These are phyloP conservation scores for Coemansia sp. DNA, from an alignment of 371 early-diverging fungal species.

Conservation along the genomic window DNA sequence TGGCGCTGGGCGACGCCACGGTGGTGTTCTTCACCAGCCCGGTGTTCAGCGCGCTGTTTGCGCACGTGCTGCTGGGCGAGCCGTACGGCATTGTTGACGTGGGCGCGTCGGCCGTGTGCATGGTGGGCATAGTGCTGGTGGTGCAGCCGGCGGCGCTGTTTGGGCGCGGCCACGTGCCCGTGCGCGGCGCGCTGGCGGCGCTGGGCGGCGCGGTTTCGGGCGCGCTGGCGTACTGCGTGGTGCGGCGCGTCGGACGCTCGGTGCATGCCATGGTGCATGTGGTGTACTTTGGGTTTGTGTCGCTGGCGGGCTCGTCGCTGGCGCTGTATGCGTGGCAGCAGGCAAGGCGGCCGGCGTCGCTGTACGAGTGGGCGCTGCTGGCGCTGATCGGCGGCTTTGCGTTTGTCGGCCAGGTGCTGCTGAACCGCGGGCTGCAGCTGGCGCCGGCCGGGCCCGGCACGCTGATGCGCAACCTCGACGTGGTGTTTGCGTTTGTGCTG, in stretches of 20 bases:
- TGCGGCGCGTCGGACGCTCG: constrained; percentile 66
- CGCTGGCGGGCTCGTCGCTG: constrained; percentile 49
- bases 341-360: constrained; percentile 40
- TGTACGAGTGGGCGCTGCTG: constrained; percentile 49
- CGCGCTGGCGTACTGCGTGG: constrained; percentile 68
- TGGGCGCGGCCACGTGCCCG: neutral
- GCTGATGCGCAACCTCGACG: constrained; percentile 78
- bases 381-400: constrained; percentile 61
- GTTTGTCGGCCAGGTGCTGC: constrained; percentile 72
- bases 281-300: constrained; percentile 68
- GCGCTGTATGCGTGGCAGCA: constrained; percentile 24
- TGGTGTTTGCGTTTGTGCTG: constrained; percentile 77
- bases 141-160: constrained; percentile 68
- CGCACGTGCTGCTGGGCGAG: constrained; percentile 63
- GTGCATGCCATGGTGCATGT: constrained; percentile 74
- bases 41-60: constrained; percentile 71
- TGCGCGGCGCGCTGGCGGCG: constrained; percentile 50
- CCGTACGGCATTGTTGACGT: constrained; percentile 63
- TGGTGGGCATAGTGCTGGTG: constrained; percentile 67
- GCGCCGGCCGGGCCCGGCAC: constrained; percentile 76
- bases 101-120: constrained; percentile 55
- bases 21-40: constrained; percentile 79
- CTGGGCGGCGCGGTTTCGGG: constrained; percentile 64
- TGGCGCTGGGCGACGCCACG: constrained; percentile 75
- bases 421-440: constrained; percentile 74